Conservation (phyloP, 257 asterid genomes). For the Capsicum baccatum region DNA sequence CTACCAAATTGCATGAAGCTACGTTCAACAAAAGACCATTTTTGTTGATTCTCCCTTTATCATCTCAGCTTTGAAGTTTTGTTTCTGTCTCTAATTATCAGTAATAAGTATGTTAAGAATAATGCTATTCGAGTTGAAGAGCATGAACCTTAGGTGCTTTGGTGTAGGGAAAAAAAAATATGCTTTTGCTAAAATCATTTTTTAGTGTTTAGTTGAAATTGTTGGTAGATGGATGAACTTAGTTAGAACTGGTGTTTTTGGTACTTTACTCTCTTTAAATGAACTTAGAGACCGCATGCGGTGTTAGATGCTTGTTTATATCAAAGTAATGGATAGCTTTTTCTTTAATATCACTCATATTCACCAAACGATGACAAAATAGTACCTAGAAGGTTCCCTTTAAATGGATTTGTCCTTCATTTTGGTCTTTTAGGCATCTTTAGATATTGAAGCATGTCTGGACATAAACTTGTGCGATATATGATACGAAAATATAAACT, state of each 20-base stretch:
- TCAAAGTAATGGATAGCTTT: not conserved
- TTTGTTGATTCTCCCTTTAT: not conserved
- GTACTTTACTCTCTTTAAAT: not conserved
- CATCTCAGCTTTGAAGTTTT: not conserved
- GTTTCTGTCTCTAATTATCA: not conserved
- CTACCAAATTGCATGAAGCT: not conserved
- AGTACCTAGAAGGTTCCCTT: not conserved
- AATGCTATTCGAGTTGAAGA: not conserved
- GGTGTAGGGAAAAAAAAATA: not conserved
- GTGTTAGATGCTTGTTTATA: not conserved
- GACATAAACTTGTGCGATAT: not conserved
- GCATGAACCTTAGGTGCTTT: not conserved
- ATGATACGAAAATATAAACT: not conserved
- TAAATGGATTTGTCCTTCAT: not conserved
- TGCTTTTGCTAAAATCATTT: not conserved
- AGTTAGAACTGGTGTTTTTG: not conserved
- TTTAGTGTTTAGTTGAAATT: not conserved
- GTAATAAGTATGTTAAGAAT: not conserved
- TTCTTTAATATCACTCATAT: not conserved
- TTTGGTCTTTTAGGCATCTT: not conserved
- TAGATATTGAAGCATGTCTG: not conserved
- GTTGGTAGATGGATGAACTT: not conserved
- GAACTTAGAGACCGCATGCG: not conserved
- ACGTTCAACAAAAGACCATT: no score
- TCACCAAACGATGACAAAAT: constrained; percentile 17